A percentile compares a stretch with the other conserved stretches of the same genome.
Conservation (phyloP, 2,329 filamentous ascomycete species). For the Aspergillus glaucus region DNA sequence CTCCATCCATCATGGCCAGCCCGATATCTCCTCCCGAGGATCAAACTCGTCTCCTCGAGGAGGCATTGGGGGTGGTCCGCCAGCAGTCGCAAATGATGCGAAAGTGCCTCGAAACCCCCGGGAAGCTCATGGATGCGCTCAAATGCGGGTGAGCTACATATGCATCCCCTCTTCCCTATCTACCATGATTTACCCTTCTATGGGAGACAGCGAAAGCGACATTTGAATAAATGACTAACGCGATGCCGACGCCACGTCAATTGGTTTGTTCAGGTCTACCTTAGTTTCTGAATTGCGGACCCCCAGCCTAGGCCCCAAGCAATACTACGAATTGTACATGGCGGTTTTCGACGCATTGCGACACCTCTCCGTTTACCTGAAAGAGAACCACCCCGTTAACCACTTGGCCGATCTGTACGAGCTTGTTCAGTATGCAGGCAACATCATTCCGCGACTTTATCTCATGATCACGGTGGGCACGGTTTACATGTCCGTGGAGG, state of each 20-base stretch:
- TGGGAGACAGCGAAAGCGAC: background rate
- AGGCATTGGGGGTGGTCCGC: constrained; percentile 91
- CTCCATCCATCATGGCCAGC: constrained; percentile 39
- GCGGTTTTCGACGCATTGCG: constrained; percentile 95
- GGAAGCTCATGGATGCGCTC: constrained; percentile 98
- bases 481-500: constrained; percentile 97
- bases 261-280: constrained; percentile 63
- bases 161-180: constrained; percentile 15
- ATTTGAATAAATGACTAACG: constrained; percentile 2
- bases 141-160: constrained; percentile 82
- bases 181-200: constrained; percentile 14
- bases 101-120: constrained; percentile 91
- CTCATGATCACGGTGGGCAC: constrained; percentile 99
- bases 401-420: constrained; percentile 98
- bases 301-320: constrained; percentile 94
- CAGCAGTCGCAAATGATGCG: constrained; percentile 97
- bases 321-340: constrained; percentile 99
- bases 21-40: constrained; percentile 63
- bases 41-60: constrained; percentile 88
- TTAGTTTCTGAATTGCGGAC: constrained; percentile 97
- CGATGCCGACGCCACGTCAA: constrained; percentile 11
- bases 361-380: constrained; percentile 91
- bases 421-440: constrained; percentile 94
- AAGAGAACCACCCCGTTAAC: constrained; percentile 95
- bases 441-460: constrained; percentile 92